These are phyloP conservation scores for Sporothrix inflata DNA, from an alignment of 2,329 filamentous ascomycete species.

Conservation along the genomic window DNA sequence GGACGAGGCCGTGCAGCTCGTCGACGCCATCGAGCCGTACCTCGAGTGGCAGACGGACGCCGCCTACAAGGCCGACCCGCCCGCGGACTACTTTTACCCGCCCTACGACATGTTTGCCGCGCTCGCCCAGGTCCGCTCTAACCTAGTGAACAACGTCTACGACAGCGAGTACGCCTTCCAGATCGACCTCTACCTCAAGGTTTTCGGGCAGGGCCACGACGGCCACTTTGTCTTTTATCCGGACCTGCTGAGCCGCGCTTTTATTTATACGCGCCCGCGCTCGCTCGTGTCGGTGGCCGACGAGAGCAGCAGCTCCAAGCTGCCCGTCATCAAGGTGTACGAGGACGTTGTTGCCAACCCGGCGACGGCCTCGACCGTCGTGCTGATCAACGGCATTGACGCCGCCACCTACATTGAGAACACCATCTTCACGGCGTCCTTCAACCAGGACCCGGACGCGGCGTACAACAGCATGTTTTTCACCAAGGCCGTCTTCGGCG, in stretches of 20 bases:
- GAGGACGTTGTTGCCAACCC: conserved; percentile 32
- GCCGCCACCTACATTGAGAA: conserved; percentile 47
- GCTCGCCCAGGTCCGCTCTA: conserved; percentile 41
- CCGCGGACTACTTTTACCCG: conserved; percentile 45
- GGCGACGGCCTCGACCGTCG: conserved; percentile 34
- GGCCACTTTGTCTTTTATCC: conserved; percentile 49
- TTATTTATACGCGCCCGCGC: conserved; percentile 44
- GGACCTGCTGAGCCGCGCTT: conserved; percentile 44
- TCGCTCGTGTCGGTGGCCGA: conserved; percentile 49
- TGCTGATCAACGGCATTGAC: conserved; percentile 39
- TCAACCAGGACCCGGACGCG: conserved; percentile 39
- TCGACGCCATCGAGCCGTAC: conserved; percentile 47
- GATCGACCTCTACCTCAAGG: conserved; percentile 44
- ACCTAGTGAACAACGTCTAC: conserved; percentile 44
- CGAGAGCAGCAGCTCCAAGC: conserved; percentile 35
- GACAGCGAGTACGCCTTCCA: conserved; percentile 48
- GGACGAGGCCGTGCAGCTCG: conserved; percentile 44
- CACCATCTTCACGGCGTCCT: conserved; percentile 45
- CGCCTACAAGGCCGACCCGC: conserved; percentile 46
- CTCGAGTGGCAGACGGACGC: conserved; percentile 48
- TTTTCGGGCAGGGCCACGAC: conserved; percentile 47
- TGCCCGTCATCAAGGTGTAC: conserved; percentile 56
- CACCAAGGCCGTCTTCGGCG: conserved; percentile 34
- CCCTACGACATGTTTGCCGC: conserved; percentile 45
- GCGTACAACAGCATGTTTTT: conserved; percentile 48